Base-by-base conservation (phyloP, 164 flowering plant species). In the Macadamia tetraphylla region DNA sequence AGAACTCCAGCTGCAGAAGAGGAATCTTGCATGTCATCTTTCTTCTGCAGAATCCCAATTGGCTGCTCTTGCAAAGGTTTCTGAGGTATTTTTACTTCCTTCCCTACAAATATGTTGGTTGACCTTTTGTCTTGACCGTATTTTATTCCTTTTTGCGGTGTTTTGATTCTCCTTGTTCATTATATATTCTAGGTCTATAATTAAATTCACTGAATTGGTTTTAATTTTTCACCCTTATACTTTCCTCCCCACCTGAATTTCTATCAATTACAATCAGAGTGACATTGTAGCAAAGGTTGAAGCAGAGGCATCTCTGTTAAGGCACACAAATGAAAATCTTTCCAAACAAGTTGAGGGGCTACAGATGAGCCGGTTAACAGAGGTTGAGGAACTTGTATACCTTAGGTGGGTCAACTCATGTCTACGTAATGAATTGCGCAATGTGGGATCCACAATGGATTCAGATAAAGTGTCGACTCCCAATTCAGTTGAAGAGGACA, bases 321-420 rank as follows among this genome's bases (percentile, higher is more conserved):
- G 85, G 68, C 84, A 76, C 67, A 83, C 88, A 57, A 90, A 92
- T 77, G 91, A 90, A 76, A 82, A 86, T 73, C 71, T 91, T 66
- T 67, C 87, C 75, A 91, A 89, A 64, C 97, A 91, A 85, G 94
- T 91, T 56, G 97, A 91, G 72, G 91, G 88, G 46, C 75, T 89
- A 43, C 94, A 91, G 77, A 83, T 86, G 84, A 89, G 79, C 69
- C 70, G 94, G 15, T 74, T 91, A 61, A 91, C 85, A 68, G 97
- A 91, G 80, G 94, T 91, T 59, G 97, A 91, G 73, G 97, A 91
- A 76, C 93, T 89, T 35, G 94, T 84, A 17, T 91, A 91, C 65
- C 74, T 91, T 58, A 81, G 91, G 67, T 91, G 97, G 97, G 90
- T 91, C 3, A 91, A 91, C 66, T 86, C 94, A 3, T 87, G 94